Percentiles rank a stretch among this genome's conserved stretches.
These are phyloP conservation scores for Botrytis galanthina DNA, from an alignment of 2,329 filamentous ascomycete genomes.

Conservation along the genomic window DNA sequence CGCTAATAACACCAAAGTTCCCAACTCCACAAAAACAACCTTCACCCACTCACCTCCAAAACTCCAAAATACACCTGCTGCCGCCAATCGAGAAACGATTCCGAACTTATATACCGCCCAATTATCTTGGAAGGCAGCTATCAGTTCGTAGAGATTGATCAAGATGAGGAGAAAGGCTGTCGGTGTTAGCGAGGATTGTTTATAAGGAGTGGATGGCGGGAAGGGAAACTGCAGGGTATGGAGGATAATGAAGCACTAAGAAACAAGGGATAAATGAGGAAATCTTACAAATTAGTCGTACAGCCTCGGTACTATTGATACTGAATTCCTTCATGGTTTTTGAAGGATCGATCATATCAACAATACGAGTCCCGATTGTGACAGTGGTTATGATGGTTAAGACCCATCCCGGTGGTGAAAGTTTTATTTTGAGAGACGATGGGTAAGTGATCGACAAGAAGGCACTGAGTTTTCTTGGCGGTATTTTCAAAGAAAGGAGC, in stretches of 20 bases:
- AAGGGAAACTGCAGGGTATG: not conserved
- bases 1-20: not conserved
- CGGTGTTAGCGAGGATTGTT: not conserved
- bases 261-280: not conserved
- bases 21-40: not conserved
- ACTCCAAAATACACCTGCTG: too few relatives aligned
- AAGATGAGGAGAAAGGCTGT: not conserved
- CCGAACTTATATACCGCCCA: too few relatives aligned
- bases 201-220: too few relatives aligned
- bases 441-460: not conserved
- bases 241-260: not conserved
- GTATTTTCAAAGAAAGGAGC: not conserved
- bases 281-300: not conserved
- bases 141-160: not conserved
- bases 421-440: not conserved
- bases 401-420: not conserved
- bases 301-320: not conserved
- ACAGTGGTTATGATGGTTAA: not conserved
- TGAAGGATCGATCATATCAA: not conserved
- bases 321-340: not conserved
- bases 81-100: not conserved
- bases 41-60: not conserved
- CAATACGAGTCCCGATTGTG: not conserved
- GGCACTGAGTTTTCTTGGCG: not conserved
- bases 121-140: not conserved